phyloP scores from a whole-genome alignment of 73 alveolate species.

The Blepharisma stoltei region DNA sequence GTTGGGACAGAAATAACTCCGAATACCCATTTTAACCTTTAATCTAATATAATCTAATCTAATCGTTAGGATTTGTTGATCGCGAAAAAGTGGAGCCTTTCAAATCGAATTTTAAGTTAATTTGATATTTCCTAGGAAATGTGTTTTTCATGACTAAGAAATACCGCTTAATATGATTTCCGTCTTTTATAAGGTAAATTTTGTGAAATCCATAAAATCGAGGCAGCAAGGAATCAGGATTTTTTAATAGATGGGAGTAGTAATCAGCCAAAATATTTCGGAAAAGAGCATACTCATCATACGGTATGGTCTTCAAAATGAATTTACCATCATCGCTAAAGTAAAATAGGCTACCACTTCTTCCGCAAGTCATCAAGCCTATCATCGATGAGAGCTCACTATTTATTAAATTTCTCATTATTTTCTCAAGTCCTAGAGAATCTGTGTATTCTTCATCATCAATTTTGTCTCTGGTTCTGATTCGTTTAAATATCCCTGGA shows the following conservation, averaged over 20 bases:
- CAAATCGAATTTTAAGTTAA: background rate
- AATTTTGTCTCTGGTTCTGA: slow-evolving; percentile 47
- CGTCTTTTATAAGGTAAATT: slow-evolving; percentile 36
- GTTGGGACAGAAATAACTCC: no score
- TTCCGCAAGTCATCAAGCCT: slow-evolving; percentile 49
- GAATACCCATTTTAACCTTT: no score
- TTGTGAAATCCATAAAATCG: slow-evolving; percentile 65
- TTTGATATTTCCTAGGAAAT: background rate
- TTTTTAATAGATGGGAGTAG: slow-evolving; percentile 50
- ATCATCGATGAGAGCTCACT: slow-evolving; percentile 44
- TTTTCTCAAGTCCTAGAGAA: slow-evolving; percentile 56
- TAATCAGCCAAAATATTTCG: slow-evolving; percentile 44
- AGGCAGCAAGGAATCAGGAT: slow-evolving; percentile 74
- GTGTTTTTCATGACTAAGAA: slow-evolving; percentile 47
- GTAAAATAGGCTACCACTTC: slow-evolving; percentile 62
- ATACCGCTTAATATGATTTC: slow-evolving; percentile 50
- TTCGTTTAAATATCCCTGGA: slow-evolving; percentile 58
- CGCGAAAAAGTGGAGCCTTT: slow-evolving; percentile 3
- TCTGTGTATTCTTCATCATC: slow-evolving; percentile 44
- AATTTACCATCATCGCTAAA: slow-evolving; percentile 56
- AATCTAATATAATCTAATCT: no score
- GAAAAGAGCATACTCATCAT: slow-evolving; percentile 44
- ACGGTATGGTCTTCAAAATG: slow-evolving; percentile 58
- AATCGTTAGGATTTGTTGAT: slow-evolving; percentile 39
- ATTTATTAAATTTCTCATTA: slow-evolving; percentile 45